These are phyloP conservation scores for Zygnema cylindricum DNA, from an alignment of 139 green algal species.

Conservation along the genomic window DNA sequence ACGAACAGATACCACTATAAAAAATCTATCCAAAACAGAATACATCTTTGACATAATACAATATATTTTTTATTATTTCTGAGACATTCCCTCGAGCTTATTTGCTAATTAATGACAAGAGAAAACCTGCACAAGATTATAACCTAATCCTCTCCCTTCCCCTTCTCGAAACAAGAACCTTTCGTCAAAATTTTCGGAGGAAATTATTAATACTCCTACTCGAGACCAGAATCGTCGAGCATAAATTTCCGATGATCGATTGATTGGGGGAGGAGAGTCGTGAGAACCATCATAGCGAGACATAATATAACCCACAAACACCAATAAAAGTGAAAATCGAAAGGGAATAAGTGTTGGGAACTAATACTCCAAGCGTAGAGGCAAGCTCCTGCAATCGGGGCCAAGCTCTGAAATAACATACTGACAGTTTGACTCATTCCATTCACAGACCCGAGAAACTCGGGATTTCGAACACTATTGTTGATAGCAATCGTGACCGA, in stretches of 20 bases:
- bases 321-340: slow-evolving; percentile 44
- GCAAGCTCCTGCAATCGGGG: slow-evolving; percentile 24
- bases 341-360: slow-evolving; percentile 11
- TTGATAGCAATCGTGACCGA: slow-evolving; percentile 54
- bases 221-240: not conserved
- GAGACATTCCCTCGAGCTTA: too few species aligned
- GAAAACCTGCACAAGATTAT: too few species aligned
- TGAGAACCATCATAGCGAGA: not conserved
- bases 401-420: slow-evolving; percentile 18
- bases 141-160: too few species aligned
- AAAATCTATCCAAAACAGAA: too few species aligned
- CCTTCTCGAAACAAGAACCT: too few species aligned
- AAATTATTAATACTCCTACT: too few species aligned
- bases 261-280: slow-evolving; percentile 10
- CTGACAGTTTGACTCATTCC: slow-evolving; percentile 40
- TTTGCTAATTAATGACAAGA: too few species aligned
- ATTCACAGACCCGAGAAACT: slow-evolving; percentile 42
- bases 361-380: slow-evolving; percentile 51
- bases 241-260: not conserved
- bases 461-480: slow-evolving; percentile 30
- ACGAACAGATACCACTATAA: too few species aligned
- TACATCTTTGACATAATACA: too few species aligned
- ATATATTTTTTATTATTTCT: too few species aligned
- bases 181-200: too few species aligned
- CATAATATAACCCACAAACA: not conserved